Base-by-base conservation (phyloP, 768 basidiomycete species). In the Fistulinella prunicolor region DNA sequence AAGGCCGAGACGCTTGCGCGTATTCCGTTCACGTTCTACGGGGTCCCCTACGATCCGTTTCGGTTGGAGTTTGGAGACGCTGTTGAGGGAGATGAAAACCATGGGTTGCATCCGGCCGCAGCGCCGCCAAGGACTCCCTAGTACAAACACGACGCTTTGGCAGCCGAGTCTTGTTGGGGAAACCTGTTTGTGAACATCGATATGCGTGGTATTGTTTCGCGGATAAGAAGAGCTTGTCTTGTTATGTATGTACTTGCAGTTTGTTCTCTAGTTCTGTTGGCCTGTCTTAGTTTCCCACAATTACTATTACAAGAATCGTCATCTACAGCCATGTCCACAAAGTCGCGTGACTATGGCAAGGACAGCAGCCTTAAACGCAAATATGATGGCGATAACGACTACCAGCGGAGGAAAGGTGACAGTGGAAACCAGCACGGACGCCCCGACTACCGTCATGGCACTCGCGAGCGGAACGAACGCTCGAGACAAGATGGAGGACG, bases 281-380 rank as follows among this genome's bases (percentile, higher is more conserved):
- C n/a, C n/a, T n/a, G n/a, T n/a, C n/a, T n/a, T n/a, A n/a, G 34
- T 47, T 62, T 60, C 62, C 62, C 60, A 59, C 59, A 34, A 36
- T 16, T 34, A 17, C 22, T 38, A 7, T n/a, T n/a, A n/a, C n/a
- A n/a, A n/a, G n/a, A n/a, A n/a, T n/a, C n/a, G n/a, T n/a, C n/a
- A 3, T 36, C 36, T 17, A 52, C 37, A 13, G 32, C 50, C 1
- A 59, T 60, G 63, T 44, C 49, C n/a, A 43, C 52, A 45, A 14
- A 32, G 28, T 37, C 51, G 51, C 59, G 54, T 51, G 51, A 55
- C 44, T 24, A 43, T 24, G 38, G 44, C 47, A 53, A 45, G 42
- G 51, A 46, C 38, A 30, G n/a, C 32, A 36, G 37, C 29, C 46
- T 28, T 13, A 58, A 40, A 50, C 64, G 50, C 36, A 38, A 49